Evolutionary conservation across 2,329 filamentous ascomycete genomes (phyloP), one percentile per base, ranked within the genome.

Genomic region (Colletotrichum sp.): DNA sequence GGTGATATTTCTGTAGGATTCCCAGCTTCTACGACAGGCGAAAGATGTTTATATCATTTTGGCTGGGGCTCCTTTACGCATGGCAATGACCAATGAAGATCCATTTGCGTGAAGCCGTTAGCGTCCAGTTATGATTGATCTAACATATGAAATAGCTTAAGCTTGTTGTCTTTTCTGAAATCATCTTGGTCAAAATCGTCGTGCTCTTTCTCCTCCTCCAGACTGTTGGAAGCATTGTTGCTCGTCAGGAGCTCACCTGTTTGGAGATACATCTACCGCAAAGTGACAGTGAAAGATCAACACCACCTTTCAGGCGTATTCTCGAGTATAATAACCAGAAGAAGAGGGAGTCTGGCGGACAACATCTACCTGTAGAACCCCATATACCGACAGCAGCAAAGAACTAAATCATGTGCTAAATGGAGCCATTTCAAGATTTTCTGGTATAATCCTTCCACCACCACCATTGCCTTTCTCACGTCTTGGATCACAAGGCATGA

Each of bases 141-240:
- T n/a, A n/a, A 6, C 0, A n/a, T 43, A 43, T 0, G 3, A 12
- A n/a, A n/a, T 12, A 48, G 1, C 18, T n/a, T 48, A 2, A n/a
- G 38, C 1, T n/a, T n/a, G 0, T 6, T 6, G 1, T 48, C 9
- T n/a, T 48, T 3, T 38, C 18, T n/a, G 0, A 48, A 1, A 6
- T 48, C 0, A n/a, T n/a, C 18, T 9, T 9, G 16, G 18, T 4
- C 38, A n/a, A 3, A n/a, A n/a, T 43, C 9, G 0, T 43, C 38
- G 8, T n/a, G 18, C 5, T 48, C 38, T 12, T 48, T 12, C 18
- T 48, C 3, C 18, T 21, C 6, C 9, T 4, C 3, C 6, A 12
- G 10, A 21, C 18, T 3, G 6, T 48, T 48, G 6, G n/a, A 48
- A 13, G 10, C 3, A 13, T 2, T 21, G 0, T 21, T 18, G 1